phyloP scores from a whole-genome alignment of 768 basidiomycete genomes.

The Mycena galopus region DNA sequence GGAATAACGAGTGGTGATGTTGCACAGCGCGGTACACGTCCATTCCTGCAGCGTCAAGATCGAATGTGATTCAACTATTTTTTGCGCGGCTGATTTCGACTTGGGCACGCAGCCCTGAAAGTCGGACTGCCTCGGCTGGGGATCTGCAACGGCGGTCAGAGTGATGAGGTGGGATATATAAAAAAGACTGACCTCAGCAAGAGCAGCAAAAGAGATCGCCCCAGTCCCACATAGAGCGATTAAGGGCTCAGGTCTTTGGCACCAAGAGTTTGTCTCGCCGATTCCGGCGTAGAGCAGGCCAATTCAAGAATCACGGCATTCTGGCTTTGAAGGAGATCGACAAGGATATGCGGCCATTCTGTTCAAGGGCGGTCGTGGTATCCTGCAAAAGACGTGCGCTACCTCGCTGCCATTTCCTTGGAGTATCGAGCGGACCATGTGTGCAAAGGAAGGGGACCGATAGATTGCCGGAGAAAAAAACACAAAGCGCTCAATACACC shows the following conservation, averaged over 20 bases:
- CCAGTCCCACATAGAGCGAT: neutral
- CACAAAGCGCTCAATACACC: conserved; percentile 47
- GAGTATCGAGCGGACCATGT: too few relatives aligned
- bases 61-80: neutral
- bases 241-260: neutral
- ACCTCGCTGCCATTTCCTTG: too few relatives aligned
- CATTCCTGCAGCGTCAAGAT: neutral
- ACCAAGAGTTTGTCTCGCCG: neutral
- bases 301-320: neutral
- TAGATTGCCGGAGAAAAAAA: neutral
- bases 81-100: neutral
- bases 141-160: neutral
- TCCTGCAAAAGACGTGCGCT: neutral
- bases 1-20: neutral
- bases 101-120: neutral
- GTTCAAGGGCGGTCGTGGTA: neutral
- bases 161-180: neutral
- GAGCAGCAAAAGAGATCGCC: neutral
- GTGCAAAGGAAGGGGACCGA: neutral
- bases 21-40: neutral
- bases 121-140: neutral
- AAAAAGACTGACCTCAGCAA: neutral
- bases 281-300: neutral
- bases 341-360: neutral
- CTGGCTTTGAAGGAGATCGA: neutral